A percentile compares a stretch with the other conserved stretches of the same genome.
Conservation (phyloP, 139 green algal species). For the Zygnema cylindricum region DNA sequence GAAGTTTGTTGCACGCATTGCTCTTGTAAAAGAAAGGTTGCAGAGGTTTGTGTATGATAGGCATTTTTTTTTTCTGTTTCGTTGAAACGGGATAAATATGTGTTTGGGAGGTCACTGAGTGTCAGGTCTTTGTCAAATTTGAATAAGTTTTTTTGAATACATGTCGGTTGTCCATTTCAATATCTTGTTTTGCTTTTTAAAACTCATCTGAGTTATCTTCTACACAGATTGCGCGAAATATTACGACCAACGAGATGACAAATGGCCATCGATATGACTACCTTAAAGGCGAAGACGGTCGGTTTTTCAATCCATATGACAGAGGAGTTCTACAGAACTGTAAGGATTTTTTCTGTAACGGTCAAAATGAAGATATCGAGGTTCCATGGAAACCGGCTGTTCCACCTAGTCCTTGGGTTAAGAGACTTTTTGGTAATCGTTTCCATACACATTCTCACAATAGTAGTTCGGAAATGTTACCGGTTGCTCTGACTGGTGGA, state of each 20-base stretch:
- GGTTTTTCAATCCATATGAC: constrained; percentile 91
- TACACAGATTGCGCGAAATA: constrained; percentile 77
- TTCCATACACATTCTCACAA: not conserved
- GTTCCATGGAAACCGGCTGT: constrained; percentile 24
- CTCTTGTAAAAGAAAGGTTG: too few species aligned
- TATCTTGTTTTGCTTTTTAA: too few species aligned
- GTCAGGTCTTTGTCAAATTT: too few species aligned
- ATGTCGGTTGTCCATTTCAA: too few species aligned
- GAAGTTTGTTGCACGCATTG: too few species aligned
- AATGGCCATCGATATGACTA: constrained; percentile 86
- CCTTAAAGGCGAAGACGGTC: constrained; percentile 69
- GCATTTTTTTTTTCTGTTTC: too few species aligned
- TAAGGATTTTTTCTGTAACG: constrained; percentile 58
- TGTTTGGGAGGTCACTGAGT: too few species aligned
- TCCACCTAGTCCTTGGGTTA: constrained; percentile 4
- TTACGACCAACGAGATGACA: constrained; percentile 96
- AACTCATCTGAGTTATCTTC: too few species aligned
- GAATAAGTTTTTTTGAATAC: too few species aligned
- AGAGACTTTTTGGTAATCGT: not conserved
- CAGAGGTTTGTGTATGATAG: too few species aligned
- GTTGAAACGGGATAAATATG: too few species aligned
- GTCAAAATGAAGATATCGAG: constrained; percentile 34
- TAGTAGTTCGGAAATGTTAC: not conserved
- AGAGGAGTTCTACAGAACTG: constrained; percentile 75
- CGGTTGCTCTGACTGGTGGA: not conserved